Base-by-base conservation (phyloP, 345 rosid species). In the Eucalyptus virginea region DNA sequence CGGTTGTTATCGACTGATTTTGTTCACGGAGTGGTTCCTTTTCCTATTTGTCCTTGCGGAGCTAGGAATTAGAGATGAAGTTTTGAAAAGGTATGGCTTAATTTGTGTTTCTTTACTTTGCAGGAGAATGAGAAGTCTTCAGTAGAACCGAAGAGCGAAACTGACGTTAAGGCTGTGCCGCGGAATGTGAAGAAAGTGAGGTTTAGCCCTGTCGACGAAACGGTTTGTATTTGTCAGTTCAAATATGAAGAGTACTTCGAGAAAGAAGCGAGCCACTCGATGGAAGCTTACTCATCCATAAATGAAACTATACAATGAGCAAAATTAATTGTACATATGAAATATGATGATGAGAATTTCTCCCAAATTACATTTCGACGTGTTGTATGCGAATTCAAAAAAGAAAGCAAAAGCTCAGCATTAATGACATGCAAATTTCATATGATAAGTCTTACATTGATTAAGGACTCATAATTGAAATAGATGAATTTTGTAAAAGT, bases 191-290 rank as follows among this genome's bases (percentile, higher is more conserved):
- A 95, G 94, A 95, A 92, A 91, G 99, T 95, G 11, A 94, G 91
- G 80, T 97, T 97, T 86, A 95, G 95, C 56, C 94, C 93, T 30
- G 94, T 95, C 21, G 88, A 90, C 17, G 93, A 96, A 91, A 92
- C 92, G 1, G n/a, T 89, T 93, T 67, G 86, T 92, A 30, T 94
- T 92, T 60, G 93, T 93, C 88, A 87, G 90, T 17, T 95, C 98
- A 8, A 90, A 86, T 28, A 15, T 67, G 34, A 83, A 87, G 81
- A 56, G 13, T n/a, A 58, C 88, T 17, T 86, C 50, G 42, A 45
- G 49, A 42, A 60, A 88, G 91, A 89, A 80, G 54, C 87, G 58
- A 65, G 47, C 49, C 19, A 58, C 23, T 3, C 89, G 44, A 19
- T 52, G 56, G 56, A 52, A 52, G 56, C 24, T 52, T 52, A 52